Percentiles rank a stretch among this genome's conserved stretches.
Conservation (phyloP, 2,329 filamentous ascomycete genomes). For the Aureobasidium sp. region DNA sequence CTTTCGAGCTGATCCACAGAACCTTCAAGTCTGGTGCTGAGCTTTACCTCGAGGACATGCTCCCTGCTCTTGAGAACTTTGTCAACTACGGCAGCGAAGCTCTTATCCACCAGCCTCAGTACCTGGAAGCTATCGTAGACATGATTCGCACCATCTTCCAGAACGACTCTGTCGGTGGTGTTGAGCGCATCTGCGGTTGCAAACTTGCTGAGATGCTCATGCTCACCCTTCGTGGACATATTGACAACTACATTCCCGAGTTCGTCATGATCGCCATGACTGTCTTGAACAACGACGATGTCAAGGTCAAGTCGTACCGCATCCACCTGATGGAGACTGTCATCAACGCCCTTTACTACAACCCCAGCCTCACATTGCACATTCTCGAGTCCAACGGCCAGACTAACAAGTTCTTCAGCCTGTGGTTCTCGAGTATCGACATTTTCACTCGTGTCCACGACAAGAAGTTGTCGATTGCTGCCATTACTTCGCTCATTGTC, state of each 20-base stretch:
- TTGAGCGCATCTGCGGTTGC: conserved; percentile 94
- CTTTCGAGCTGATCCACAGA: conserved; percentile 90
- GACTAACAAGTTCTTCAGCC: conserved; percentile 98
- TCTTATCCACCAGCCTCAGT: conserved; percentile 72
- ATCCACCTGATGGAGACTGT: conserved; percentile 99
- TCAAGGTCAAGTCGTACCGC: conserved; percentile 85
- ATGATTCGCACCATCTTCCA: conserved; percentile 96
- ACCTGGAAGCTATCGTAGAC: conserved; percentile 77
- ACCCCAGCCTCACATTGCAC: conserved; percentile 73
- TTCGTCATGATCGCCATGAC: conserved; percentile 87
- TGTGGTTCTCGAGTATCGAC: conserved; percentile 96
- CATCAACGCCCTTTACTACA: conserved; percentile 97
- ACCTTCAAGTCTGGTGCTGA: conserved; percentile 97
- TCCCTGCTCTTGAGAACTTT: conserved; percentile 95
- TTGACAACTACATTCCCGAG: conserved; percentile 78
- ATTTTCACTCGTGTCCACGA: conserved; percentile 90
- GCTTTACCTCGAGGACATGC: conserved; percentile 97
- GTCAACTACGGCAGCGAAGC: conserved; percentile 82
- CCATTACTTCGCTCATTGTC: conserved; percentile 77
- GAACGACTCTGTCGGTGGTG: conserved; percentile 83
- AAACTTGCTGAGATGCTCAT: conserved; percentile 96
- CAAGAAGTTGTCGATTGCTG: conserved; percentile 95
- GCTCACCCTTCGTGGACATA: conserved; percentile 81
- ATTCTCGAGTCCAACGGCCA: conserved; percentile 84
- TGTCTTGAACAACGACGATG: conserved; percentile 63